phyloP scores from a whole-genome alignment of 306 rosid species.

The Prosopis cineraria region DNA sequence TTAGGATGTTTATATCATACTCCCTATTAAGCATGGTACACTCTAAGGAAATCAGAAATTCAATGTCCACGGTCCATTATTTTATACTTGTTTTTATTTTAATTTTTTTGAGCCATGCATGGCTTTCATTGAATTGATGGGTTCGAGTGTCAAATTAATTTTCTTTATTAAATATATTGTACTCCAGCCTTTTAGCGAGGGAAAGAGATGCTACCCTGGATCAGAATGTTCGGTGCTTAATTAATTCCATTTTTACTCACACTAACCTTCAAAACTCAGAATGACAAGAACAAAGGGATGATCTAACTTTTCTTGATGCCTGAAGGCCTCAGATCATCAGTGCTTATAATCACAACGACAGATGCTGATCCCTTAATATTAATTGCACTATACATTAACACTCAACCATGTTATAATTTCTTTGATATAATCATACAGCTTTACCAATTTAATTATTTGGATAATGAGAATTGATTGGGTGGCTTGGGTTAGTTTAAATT shows the following conservation, averaged over 20 bases:
- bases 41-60: no score
- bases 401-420: not conserved
- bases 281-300: not conserved
- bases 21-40: no score
- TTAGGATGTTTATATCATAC: no score
- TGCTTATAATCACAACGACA: no score
- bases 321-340: not conserved
- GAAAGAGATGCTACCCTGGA: not conserved
- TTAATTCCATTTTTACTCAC: not conserved
- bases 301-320: not conserved
- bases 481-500: no score
- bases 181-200: not conserved
- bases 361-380: not conserved
- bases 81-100: no score
- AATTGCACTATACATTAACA: not conserved
- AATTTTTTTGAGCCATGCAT: not conserved
- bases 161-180: not conserved
- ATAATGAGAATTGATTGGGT: no score
- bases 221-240: not conserved
- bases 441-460: not conserved
- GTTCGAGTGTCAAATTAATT: not conserved
- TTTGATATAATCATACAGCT: not conserved
- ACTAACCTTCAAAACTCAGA: not conserved
- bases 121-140: not conserved
- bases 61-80: no score